A percentile compares a stretch with the other conserved stretches of the same genome.
These are phyloP conservation scores for Mycocentrospora acerina DNA, from an alignment of 2,329 filamentous ascomycete genomes.

Conservation along the genomic window DNA sequence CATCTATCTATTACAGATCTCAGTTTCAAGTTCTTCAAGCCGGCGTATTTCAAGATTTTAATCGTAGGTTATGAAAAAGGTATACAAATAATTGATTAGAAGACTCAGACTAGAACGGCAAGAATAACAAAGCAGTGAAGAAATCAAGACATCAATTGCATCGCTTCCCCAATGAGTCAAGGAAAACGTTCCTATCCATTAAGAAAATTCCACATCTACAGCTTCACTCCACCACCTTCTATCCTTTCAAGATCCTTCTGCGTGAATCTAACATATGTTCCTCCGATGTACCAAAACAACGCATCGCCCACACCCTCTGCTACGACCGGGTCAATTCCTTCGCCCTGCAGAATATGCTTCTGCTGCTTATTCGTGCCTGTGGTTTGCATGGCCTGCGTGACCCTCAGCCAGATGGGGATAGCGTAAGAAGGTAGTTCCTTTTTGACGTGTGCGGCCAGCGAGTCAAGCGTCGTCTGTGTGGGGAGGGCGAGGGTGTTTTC, in stretches of 20 bases:
- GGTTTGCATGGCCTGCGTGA: slow-evolving; percentile 43
- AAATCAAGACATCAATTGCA: too few relatives aligned
- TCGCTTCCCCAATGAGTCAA: too few relatives aligned
- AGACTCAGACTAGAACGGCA: too few relatives aligned
- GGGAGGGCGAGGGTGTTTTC: slow-evolving; percentile 16
- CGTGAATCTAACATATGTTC: slow-evolving; percentile 31
- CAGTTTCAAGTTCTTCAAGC: too few relatives aligned
- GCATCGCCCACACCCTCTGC: slow-evolving; percentile 41
- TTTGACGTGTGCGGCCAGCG: slow-evolving; percentile 40
- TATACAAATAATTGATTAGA: too few relatives aligned
- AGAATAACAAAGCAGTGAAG: too few relatives aligned
- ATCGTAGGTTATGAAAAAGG: too few relatives aligned
- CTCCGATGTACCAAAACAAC: slow-evolving; percentile 45
- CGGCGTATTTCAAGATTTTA: too few relatives aligned
- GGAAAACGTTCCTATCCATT: too few relatives aligned
- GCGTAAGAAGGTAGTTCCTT: slow-evolving; percentile 46
- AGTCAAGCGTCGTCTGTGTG: too few relatives aligned
- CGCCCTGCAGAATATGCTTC: slow-evolving; percentile 44
- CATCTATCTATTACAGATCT: too few relatives aligned
- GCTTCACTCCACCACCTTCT: slow-evolving; percentile 28
- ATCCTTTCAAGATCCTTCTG: slow-evolving; percentile 27
- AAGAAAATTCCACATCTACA: too few relatives aligned
- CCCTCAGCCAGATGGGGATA: slow-evolving; percentile 47
- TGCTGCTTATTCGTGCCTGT: slow-evolving; percentile 53
- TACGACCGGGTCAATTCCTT: slow-evolving; percentile 45